These are phyloP conservation scores for Penstemon davidsonii DNA, from an alignment of 257 asterid genomes.

Conservation along the genomic window DNA sequence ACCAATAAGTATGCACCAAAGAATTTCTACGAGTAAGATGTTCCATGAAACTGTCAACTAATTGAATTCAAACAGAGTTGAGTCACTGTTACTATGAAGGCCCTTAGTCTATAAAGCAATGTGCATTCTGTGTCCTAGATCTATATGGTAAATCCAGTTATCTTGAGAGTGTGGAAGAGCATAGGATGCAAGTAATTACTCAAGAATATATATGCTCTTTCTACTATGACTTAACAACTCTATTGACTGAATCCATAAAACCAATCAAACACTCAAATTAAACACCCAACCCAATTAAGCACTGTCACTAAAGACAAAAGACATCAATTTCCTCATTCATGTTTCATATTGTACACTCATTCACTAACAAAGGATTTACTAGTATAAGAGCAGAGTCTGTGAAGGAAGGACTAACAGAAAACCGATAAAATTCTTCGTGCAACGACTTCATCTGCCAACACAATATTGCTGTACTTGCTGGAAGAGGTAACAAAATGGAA, in stretches of 20 bases:
- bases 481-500: conserved; percentile 6
- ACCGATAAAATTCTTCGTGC: neutral
- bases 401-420: neutral
- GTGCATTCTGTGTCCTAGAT: conserved; percentile 13
- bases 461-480: neutral
- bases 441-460: neutral
- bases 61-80: neutral
- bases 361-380: conserved; percentile 7
- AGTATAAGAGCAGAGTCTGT: conserved; percentile 2
- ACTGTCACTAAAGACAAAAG: neutral
- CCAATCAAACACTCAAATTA: conserved; percentile 14
- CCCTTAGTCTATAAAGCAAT: conserved; percentile 2
- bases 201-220: neutral
- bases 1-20: conserved; percentile 10
- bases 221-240: neutral
- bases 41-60: conserved; percentile 1
- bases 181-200: conserved; percentile 1
- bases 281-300: neutral
- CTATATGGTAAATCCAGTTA: conserved; percentile 17
- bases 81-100: neutral
- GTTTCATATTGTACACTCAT: neutral
- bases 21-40: neutral
- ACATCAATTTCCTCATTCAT: neutral
- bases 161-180: neutral
- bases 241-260: neutral